Conservation (phyloP, 177 flowering plant genomes). For the Vitis hybrid region DNA sequence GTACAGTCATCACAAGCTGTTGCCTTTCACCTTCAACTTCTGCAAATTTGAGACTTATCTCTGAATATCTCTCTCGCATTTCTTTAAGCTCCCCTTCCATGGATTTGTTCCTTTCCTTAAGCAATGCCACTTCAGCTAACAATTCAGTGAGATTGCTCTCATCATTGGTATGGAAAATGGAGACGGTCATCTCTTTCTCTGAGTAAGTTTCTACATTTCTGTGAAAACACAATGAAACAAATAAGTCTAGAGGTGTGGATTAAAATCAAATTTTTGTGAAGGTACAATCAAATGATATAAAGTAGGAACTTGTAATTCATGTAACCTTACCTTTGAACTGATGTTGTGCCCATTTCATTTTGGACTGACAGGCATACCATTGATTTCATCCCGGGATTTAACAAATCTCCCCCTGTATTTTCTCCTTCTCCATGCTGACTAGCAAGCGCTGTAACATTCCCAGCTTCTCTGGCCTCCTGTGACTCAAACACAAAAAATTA, state of each 20-base stretch:
- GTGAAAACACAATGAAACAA: slow-evolving; percentile 4
- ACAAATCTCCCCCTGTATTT: neutral
- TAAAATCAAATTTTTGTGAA: too few species aligned
- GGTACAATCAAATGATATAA: neutral
- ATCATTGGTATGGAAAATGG: slow-evolving; percentile 5
- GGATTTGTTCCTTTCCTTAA: slow-evolving; percentile 32
- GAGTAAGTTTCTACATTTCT: slow-evolving; percentile 15
- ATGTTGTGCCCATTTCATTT: neutral
- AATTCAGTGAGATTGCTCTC: slow-evolving; percentile 10
- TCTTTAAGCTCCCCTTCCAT: slow-evolving; percentile 51
- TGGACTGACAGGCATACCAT: neutral
- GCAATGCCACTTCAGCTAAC: slow-evolving; percentile 20
- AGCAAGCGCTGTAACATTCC: neutral
- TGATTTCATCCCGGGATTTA: neutral
- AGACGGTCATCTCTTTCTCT: slow-evolving; percentile 7
- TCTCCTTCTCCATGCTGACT: neutral
- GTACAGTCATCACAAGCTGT: slow-evolving; percentile 47
- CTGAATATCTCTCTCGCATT: slow-evolving; percentile 51
- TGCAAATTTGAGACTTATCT: slow-evolving; percentile 48
- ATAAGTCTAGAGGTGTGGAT: too few species aligned
- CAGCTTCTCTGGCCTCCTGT: neutral
- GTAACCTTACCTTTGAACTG: slow-evolving; percentile 10
- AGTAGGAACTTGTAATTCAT: neutral
- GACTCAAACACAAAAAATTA: neutral
- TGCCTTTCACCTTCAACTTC: slow-evolving; percentile 57